Evolutionary conservation across 2,329 filamentous ascomycete species (phyloP).

Genomic region (Boeremia exigua): DNA sequence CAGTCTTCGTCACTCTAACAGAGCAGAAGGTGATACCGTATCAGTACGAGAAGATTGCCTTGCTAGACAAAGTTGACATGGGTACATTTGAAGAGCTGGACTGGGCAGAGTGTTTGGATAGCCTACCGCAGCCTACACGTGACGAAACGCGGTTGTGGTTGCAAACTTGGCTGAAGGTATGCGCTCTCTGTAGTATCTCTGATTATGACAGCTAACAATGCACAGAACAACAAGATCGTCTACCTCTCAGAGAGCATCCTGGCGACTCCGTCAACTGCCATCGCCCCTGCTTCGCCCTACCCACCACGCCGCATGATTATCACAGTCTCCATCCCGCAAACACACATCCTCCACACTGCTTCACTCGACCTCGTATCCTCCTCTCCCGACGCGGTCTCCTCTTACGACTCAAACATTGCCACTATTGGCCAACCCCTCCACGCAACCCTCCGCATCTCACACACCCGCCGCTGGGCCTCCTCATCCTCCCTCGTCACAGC

Average conservation of each 20-base stretch:
- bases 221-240: conserved; percentile 35
- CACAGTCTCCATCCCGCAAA: conserved; percentile 84
- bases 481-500: conserved; percentile 28
- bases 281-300: conserved; percentile 38
- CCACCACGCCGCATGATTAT: conserved; percentile 75
- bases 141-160: conserved; percentile 60
- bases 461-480: conserved; percentile 62
- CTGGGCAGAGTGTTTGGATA: conserved; percentile 61
- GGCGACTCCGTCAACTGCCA: conserved; percentile 10
- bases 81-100: conserved; percentile 59
- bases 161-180: conserved; percentile 63
- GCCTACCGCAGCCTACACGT: conserved; percentile 54
- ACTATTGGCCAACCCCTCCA: conserved; percentile 69
- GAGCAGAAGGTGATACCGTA: conserved; percentile 54
- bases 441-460: conserved; percentile 64
- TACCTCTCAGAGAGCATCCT: conserved; percentile 22
- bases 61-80: conserved; percentile 61
- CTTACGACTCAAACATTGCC: conserved; percentile 51
- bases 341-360: conserved; percentile 82
- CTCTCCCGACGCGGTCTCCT: no score
- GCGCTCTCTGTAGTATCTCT: conserved; percentile 7
- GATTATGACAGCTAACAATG: conserved; percentile 20
- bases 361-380: conserved; percentile 63
- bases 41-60: conserved; percentile 61
- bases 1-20: conserved; percentile 57